Conservation (phyloP, 73 alveolate genomes). For the Uronychia setigera region DNA sequence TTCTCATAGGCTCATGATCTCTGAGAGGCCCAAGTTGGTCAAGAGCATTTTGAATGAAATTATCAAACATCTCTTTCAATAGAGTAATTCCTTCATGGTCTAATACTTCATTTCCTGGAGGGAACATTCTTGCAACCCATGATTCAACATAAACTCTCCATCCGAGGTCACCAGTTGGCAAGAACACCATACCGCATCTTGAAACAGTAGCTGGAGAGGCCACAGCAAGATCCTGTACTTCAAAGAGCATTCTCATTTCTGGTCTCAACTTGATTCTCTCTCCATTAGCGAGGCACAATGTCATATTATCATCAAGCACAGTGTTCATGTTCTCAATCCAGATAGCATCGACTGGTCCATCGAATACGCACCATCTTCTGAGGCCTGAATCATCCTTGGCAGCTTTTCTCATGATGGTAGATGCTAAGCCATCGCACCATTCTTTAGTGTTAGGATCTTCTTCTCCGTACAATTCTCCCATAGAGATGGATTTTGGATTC, state of each 20-base stretch:
- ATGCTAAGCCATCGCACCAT: slow-evolving; percentile 81
- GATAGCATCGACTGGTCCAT: slow-evolving; percentile 90
- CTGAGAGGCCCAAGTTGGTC: slow-evolving; percentile 1
- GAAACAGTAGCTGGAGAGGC: slow-evolving; percentile 95
- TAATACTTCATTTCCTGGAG: slow-evolving; percentile 63
- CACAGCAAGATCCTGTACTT: slow-evolving; percentile 88
- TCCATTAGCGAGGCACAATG: slow-evolving; percentile 85
- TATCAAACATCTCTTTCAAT: slow-evolving; percentile 22
- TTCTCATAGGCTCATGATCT: slow-evolving; percentile 53
- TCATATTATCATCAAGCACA: slow-evolving; percentile 84
- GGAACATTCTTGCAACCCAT: slow-evolving; percentile 81
- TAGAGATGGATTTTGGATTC: slow-evolving; percentile 84
- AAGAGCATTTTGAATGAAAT: slow-evolving; percentile 21
- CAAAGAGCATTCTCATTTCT: slow-evolving; percentile 80
- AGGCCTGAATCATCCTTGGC: slow-evolving; percentile 70
- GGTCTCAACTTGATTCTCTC: slow-evolving; percentile 84
- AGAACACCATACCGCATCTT: slow-evolving; percentile 94
- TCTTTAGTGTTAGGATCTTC: slow-evolving; percentile 82
- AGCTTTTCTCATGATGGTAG: slow-evolving; percentile 79
- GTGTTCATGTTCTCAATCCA: slow-evolving; percentile 93
- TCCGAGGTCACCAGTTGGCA: slow-evolving; percentile 94
- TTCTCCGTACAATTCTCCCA: slow-evolving; percentile 90
- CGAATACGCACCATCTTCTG: slow-evolving; percentile 79
- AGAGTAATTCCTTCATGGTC: slow-evolving; percentile 36
- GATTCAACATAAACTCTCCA: slow-evolving; percentile 84